Evolutionary conservation across 108 stramenopile genomes (phyloP), one percentile per base, ranked within the genome.

Genomic region (Mayamaea pseudoterrestris): DNA sequence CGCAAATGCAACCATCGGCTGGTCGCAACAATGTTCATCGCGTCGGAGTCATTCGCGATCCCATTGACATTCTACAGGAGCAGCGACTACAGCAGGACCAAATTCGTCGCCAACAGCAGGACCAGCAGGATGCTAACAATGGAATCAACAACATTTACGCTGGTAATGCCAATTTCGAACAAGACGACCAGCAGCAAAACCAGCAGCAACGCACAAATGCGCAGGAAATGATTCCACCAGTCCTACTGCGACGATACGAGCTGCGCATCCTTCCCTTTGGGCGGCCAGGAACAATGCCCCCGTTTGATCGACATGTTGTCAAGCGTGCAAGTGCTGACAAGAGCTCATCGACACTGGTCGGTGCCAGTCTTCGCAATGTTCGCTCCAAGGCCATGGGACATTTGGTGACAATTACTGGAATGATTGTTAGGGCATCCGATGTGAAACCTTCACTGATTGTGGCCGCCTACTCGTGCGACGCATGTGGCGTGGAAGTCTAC

Each of bases 391-490:
- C 78, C 47, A 89, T 99, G 58, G 98, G 98, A 9, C 76, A 61
- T 27, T 56, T 99, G 17, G 96, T 99, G 1, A 84, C 83, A 1
- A 57, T 99, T 12, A 49, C 66, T 2, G 96, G 92, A 7, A 92
- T 99, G 83, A 82, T 97, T 27, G 95, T 93, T 0, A 70, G 93
- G 6, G 77, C 83, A 6, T 92, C 94, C 3, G 93, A 95, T 55
- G 98, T 99, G 48, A 93, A 93, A 67, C 98, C 98, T 12, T 72
- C 75, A 8, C 82, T 81, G 29, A 50, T 62, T n/a, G 98, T 99
- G 6, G 86, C 84, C 1, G 93, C 98, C n/a, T 99, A 99, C 67
- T 91, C 92, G 7, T 99, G 98, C 55, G 96, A 99, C 60, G 72
- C 71, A 5, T 99, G 98, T 65, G 95, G 95, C 16, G 69, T 57